Evolutionary conservation across 2,329 filamentous ascomycete species (phyloP), one percentile per base, ranked within the genome.

Genomic region (Exophiala aquamarina): DNA sequence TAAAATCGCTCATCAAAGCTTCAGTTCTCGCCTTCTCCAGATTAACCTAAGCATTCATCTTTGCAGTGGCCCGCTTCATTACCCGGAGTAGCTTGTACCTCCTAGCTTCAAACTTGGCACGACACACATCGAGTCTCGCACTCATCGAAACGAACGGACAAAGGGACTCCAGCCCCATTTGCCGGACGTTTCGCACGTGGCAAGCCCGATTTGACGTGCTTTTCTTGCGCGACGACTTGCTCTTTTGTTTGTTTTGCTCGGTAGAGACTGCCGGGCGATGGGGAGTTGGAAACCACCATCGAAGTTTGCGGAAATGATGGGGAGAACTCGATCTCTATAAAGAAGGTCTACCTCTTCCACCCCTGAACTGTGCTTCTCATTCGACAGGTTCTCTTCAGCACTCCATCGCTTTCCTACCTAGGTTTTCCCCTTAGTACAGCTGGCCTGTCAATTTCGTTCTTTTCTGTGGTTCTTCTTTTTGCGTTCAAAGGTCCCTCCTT

Each of bases 391-490:
- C 28, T 31, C 28, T 31, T n/a, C 28, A 31, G 28, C 28, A 31
- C 28, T 9, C n/a, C 28, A 31, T 9, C 28, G n/a, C 28, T 31
- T 31, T 31, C 28, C 29, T 41, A 8, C 41, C 19, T 14, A 19
- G 23, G 13, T 14, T 32, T 21, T 14, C 10, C 7, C 15, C n/a
- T n/a, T n/a, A n/a, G n/a, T n/a, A 41, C 47, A 50, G 47, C 47
- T 47, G 47, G 48, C 42, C 29, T 45, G 44, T 41, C 40, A 6
- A 28, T 47, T 41, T 14, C 21, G 10, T 43, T 41, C 36, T 41
- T 29, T 34, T 21, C 20, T 9, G 2, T 31, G 36, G 33, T 17
- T 13, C 8, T 26, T 14, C 32, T 19, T 28, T 19, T 32, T 17
- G 10, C 36, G 20, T 18, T 19, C 20, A 19, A 10, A 15, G 5